Conservation (phyloP, 768 basidiomycete species). For the Collybia mongolica region DNA sequence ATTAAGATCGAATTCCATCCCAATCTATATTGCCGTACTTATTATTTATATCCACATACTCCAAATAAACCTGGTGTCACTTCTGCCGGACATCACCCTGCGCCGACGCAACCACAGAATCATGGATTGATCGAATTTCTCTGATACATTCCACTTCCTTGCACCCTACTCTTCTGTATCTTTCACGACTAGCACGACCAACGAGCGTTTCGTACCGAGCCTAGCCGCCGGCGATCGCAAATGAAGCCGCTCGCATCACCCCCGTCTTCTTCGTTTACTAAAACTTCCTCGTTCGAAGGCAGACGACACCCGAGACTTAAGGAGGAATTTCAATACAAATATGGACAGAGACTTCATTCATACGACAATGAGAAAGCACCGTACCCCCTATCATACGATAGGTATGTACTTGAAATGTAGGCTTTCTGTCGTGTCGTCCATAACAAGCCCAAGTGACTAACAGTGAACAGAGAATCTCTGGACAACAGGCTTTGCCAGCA, state of each 20-base stretch:
- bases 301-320: constrained; percentile 42
- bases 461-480: constrained; percentile 45
- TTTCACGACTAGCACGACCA: neutral
- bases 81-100: constrained; percentile 11
- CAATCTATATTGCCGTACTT: too few relatives aligned
- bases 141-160: neutral
- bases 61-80: constrained; percentile 8
- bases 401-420: constrained; percentile 65
- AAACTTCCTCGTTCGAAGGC: constrained; percentile 27
- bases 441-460: neutral
- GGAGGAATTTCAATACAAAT: constrained; percentile 58
- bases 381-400: constrained; percentile 75
- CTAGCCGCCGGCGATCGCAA: constrained; percentile 4
- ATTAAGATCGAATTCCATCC: too few relatives aligned
- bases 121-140: constrained; percentile 5
- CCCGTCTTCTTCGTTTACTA: constrained; percentile 9
- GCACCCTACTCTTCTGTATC: neutral
- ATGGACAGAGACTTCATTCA: constrained; percentile 65
- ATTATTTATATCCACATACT: too few relatives aligned
- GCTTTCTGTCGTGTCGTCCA: neutral
- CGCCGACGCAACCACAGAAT: constrained; percentile 6
- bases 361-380: constrained; percentile 77
- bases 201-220: neutral
- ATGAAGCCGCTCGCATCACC: constrained; percentile 20
- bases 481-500: constrained; percentile 50